Percentiles rank a stretch among this genome's conserved stretches.
These are phyloP conservation scores for Tritrichomonas foetus DNA, from an alignment of 208 protist species.

Conservation along the genomic window DNA sequence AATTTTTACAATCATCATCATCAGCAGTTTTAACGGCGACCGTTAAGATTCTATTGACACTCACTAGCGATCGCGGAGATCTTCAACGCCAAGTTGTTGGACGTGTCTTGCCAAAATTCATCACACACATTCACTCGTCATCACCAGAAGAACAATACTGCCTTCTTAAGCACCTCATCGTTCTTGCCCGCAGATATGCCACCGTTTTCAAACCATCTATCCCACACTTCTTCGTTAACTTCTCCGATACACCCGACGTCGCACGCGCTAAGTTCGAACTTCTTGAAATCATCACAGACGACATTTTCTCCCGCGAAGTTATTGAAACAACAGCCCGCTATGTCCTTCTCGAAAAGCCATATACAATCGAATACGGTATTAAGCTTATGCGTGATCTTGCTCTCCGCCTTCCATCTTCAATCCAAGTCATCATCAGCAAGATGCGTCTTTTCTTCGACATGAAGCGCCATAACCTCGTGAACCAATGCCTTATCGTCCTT, in stretches of 20 bases:
- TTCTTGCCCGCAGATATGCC: neutral
- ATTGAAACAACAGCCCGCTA: neutral
- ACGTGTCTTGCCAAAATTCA: neutral
- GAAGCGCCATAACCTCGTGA: neutral
- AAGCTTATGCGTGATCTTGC: conserved; percentile 16
- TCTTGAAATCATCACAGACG: conserved; percentile 9
- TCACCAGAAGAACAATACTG: neutral
- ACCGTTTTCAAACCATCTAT: neutral
- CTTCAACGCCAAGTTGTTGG: neutral
- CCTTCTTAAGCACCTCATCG: neutral
- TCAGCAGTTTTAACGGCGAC: neutral
- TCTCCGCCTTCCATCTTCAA: neutral
- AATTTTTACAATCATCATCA: neutral
- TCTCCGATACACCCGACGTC: neutral
- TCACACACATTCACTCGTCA: neutral
- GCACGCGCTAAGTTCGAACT: neutral
- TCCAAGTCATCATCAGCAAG: neutral
- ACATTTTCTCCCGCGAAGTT: neutral
- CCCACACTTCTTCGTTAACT: neutral
- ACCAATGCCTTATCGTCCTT: neutral
- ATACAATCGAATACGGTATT: neutral
- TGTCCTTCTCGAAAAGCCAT: neutral
- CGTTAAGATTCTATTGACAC: neutral
- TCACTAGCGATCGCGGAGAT: neutral
- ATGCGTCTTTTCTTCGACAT: conserved; percentile 37